phyloP scores from a whole-genome alignment of 306 rosid genomes.

The Quercus glauca region DNA sequence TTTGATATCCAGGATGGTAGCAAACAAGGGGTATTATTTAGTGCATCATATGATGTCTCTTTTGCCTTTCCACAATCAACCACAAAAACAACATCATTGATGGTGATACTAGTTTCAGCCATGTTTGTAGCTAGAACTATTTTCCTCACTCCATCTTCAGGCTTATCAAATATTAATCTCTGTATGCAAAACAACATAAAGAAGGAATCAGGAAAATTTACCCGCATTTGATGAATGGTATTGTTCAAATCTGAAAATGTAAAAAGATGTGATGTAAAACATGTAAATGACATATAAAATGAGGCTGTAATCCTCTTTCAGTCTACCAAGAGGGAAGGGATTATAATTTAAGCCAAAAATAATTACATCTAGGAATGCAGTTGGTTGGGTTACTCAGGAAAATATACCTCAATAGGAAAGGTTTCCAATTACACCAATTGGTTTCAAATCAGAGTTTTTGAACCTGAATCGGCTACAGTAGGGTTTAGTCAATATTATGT shows the following conservation, averaged over 20 bases:
- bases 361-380: background rate
- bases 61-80: slow-evolving; percentile 67
- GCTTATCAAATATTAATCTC: slow-evolving; percentile 55
- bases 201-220: background rate
- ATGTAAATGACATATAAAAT: background rate
- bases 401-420: background rate
- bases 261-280: background rate
- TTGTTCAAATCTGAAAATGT: background rate
- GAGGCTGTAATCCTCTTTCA: background rate
- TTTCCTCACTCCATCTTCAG: slow-evolving; percentile 51
- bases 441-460: background rate
- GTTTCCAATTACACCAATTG: background rate
- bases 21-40: slow-evolving; percentile 67
- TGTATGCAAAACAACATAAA: slow-evolving; percentile 19
- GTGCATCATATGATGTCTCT: slow-evolving; percentile 65
- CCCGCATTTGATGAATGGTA: background rate
- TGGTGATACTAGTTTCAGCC: slow-evolving; percentile 70
- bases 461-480: background rate
- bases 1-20: slow-evolving; percentile 65
- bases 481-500: background rate
- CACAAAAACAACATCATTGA: slow-evolving; percentile 60
- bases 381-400: background rate
- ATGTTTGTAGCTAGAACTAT: slow-evolving; percentile 64
- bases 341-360: background rate
- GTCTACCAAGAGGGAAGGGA: background rate